Evolutionary conservation across 2,329 filamentous ascomycete species (phyloP).

Genomic region (Pseudogymnoascus destructans): DNA sequence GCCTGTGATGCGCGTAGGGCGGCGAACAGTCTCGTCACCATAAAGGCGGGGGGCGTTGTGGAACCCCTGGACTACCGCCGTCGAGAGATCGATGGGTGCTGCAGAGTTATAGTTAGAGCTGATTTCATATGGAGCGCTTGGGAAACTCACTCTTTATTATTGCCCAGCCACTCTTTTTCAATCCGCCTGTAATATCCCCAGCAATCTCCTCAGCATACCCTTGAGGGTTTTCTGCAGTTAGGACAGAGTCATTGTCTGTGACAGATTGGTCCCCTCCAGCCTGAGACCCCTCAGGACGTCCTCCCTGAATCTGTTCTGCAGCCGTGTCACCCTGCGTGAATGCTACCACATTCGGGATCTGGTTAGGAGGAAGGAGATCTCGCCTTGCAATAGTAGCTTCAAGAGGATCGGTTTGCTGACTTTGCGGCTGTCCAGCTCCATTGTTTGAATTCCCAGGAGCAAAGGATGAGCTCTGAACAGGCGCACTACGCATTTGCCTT

Average conservation of each 20-base stretch:
- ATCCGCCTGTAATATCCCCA: constrained; percentile 17
- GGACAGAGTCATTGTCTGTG: constrained; percentile 8
- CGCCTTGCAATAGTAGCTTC: constrained; percentile 1
- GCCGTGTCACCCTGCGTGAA: not conserved
- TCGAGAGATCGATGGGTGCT: constrained; percentile 44
- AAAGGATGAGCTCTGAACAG: not conserved
- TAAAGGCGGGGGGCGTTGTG: constrained; percentile 60
- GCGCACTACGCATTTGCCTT: not conserved
- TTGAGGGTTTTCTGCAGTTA: constrained; percentile 18
- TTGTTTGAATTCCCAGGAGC: not conserved
- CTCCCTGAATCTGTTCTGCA: not conserved
- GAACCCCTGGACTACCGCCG: constrained; percentile 54
- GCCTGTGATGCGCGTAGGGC: constrained; percentile 49
- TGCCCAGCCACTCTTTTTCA: not conserved
- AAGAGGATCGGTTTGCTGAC: constrained; percentile 9
- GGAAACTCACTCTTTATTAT: not conserved
- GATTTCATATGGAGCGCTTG: not conserved
- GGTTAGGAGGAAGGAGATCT: not conserved
- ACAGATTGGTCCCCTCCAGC: not conserved
- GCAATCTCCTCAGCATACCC: constrained; percentile 20
- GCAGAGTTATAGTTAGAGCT: constrained; percentile 13
- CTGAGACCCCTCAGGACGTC: not conserved
- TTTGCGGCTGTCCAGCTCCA: not conserved
- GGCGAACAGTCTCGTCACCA: constrained; percentile 55
- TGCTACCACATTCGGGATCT: not conserved